A percentile compares a stretch with the other conserved stretches of the same genome.
These are phyloP conservation scores for Silene noctiflora DNA, from an alignment of 179 eudicot species.

Conservation along the genomic window DNA sequence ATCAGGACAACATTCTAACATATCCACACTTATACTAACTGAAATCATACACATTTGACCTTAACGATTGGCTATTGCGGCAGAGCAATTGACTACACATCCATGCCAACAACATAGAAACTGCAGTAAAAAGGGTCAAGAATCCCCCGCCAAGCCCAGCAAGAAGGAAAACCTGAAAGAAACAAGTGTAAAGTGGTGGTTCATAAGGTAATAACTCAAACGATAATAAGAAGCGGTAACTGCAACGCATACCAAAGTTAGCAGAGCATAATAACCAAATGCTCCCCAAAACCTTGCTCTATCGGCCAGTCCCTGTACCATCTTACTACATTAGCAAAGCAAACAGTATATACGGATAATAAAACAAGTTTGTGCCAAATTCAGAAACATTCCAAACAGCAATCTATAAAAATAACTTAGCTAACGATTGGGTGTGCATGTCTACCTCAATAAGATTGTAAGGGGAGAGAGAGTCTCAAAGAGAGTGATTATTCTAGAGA, in stretches of 20 bases:
- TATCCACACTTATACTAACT: background rate
- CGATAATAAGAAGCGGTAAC: conserved; percentile 8
- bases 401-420: background rate
- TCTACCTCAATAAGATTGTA: conserved; percentile 6
- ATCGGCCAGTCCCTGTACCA: conserved; percentile 56
- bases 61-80: conserved; percentile 47
- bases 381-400: background rate
- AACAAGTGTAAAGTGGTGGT: conserved; percentile 1
- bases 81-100: conserved; percentile 40
- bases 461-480: background rate
- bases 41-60: conserved; percentile 36
- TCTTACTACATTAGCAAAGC: conserved; percentile 12
- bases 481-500: background rate
- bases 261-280: conserved; percentile 72
- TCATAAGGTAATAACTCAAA: conserved; percentile 5
- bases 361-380: background rate
- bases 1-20: conserved; percentile 15
- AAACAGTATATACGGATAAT: background rate
- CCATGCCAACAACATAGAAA: conserved; percentile 80
- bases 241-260: conserved; percentile 57
- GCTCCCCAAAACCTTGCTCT: conserved; percentile 94
- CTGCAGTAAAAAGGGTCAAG: conserved; percentile 58
- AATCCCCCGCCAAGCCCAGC: conserved; percentile 87
- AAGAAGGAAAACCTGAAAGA: conserved; percentile 62
- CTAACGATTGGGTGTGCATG: background rate